Evolutionary conservation across 371 early-diverging fungal species (phyloP).

Genomic region (Mucor piriformis): DNA sequence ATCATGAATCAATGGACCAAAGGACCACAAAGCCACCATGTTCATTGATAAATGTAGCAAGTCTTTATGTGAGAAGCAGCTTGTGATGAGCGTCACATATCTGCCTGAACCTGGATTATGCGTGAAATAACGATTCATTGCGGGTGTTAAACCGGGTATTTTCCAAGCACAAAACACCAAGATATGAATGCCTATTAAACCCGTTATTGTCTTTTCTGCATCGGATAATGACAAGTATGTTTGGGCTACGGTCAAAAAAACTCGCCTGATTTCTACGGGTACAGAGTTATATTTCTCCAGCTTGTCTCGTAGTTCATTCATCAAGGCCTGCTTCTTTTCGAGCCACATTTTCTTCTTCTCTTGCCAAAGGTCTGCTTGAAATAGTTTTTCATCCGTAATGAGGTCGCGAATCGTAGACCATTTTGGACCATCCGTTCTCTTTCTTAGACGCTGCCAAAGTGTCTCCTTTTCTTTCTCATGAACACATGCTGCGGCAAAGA

Average conservation of each 20-base stretch:
- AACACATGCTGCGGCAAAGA: conserved; percentile 18
- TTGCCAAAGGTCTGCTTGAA: neutral
- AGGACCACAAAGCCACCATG: conserved; percentile 68
- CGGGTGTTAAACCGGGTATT: conserved; percentile 54
- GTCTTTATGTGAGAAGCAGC: conserved; percentile 67
- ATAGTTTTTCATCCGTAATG: conserved; percentile 7
- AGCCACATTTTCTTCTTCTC: conserved; percentile 11
- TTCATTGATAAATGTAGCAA: conserved; percentile 70
- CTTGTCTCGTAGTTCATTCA: neutral
- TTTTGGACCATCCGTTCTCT: neutral
- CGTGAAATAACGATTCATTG: conserved; percentile 69
- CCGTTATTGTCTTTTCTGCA: conserved; percentile 53
- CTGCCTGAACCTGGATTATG: conserved; percentile 63
- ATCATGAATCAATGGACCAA: conserved; percentile 51
- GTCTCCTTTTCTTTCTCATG: conserved; percentile 23
- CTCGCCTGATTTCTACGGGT: conserved; percentile 45
- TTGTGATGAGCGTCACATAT: conserved; percentile 67
- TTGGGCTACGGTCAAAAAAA: conserved; percentile 32
- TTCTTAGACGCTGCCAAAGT: conserved; percentile 19
- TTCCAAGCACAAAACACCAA: conserved; percentile 72
- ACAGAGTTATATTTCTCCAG: conserved; percentile 18
- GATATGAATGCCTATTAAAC: conserved; percentile 62
- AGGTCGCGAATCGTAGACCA: conserved; percentile 15
- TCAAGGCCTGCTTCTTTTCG: conserved; percentile 12
- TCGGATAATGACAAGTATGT: conserved; percentile 40